These are phyloP conservation scores for Hypseocharis bilobata DNA, from an alignment of 441 rosid genomes.

Conservation along the genomic window DNA sequence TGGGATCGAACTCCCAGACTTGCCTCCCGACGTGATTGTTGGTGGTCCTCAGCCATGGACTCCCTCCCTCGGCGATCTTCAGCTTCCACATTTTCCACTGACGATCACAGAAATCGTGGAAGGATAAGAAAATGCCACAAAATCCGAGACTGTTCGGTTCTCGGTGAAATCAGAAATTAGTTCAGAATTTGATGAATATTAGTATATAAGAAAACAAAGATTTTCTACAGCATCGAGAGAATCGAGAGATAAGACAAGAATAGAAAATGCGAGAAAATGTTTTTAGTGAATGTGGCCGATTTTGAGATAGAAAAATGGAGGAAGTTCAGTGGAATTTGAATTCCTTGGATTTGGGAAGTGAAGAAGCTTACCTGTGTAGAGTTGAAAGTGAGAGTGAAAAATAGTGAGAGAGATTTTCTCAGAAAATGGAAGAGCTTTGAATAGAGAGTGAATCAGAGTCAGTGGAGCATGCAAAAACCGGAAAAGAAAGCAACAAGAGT, in stretches of 20 bases:
- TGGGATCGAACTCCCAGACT: conserved; percentile 48
- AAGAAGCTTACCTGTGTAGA: too few relatives aligned
- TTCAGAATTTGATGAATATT: too few relatives aligned
- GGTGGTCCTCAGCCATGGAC: conserved; percentile 56
- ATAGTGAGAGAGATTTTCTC: neutral
- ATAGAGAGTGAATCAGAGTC: neutral
- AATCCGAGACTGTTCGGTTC: neutral
- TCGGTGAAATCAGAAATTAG: neutral
- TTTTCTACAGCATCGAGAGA: neutral
- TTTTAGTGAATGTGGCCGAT: too few relatives aligned
- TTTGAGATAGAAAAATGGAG: too few relatives aligned
- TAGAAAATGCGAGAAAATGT: too few relatives aligned
- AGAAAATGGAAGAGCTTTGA: neutral
- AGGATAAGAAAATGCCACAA: neutral
- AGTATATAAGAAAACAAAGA: neutral
- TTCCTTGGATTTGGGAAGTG: too few relatives aligned
- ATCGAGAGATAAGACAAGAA: neutral
- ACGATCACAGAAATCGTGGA: too few relatives aligned
- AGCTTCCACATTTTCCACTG: conserved; percentile 16
- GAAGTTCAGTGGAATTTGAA: too few relatives aligned
- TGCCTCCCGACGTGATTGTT: conserved; percentile 53
- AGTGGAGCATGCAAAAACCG: neutral
- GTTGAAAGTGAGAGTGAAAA: too few relatives aligned
- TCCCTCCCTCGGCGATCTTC: conserved; percentile 64
- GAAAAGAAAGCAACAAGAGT: neutral